Evolutionary conservation across 1,284 basidiomycete genomes (phyloP).

Genomic region (Neolentinus lepideus): DNA sequence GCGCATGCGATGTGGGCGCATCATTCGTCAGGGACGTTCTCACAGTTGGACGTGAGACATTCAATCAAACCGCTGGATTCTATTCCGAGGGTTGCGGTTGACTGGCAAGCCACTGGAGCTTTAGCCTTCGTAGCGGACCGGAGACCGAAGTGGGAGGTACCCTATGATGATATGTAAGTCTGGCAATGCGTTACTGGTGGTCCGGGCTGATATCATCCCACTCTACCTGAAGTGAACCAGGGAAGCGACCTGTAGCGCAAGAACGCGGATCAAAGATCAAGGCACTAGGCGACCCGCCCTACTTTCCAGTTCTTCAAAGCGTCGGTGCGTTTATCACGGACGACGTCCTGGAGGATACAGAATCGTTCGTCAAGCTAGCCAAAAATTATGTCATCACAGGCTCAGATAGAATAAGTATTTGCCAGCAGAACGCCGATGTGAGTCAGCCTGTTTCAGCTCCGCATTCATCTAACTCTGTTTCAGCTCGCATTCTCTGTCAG

Average conservation of each 20-base stretch:
- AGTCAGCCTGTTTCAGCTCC: conserved; percentile 9
- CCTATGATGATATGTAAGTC: conserved; percentile 80
- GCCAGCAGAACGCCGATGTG: conserved; percentile 54
- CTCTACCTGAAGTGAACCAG: conserved; percentile 32
- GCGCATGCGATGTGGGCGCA: conserved; percentile 71
- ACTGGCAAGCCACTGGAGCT: conserved; percentile 68
- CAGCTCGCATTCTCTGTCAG: conserved; percentile 60
- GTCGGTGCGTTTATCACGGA: conserved; percentile 41
- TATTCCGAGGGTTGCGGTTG: conserved; percentile 57
- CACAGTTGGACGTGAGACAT: conserved; percentile 70
- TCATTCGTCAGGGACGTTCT: conserved; percentile 73
- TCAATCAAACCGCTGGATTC: conserved; percentile 60
- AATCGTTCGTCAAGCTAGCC: conserved; percentile 58
- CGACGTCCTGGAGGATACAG: conserved; percentile 30
- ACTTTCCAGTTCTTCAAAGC: conserved; percentile 42
- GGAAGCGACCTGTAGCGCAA: conserved; percentile 29
- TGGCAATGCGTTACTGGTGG: no score
- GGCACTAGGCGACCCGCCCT: conserved; percentile 41
- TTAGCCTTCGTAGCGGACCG: conserved; percentile 65
- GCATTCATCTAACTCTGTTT: neutral
- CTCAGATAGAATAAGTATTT: conserved; percentile 39
- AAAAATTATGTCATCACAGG: conserved; percentile 61
- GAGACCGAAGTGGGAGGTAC: conserved; percentile 53
- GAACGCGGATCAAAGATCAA: conserved; percentile 35
- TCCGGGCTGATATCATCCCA: no score